Base-by-base conservation (phyloP, 1,139 yeast species). In the Yarrowia galli region DNA sequence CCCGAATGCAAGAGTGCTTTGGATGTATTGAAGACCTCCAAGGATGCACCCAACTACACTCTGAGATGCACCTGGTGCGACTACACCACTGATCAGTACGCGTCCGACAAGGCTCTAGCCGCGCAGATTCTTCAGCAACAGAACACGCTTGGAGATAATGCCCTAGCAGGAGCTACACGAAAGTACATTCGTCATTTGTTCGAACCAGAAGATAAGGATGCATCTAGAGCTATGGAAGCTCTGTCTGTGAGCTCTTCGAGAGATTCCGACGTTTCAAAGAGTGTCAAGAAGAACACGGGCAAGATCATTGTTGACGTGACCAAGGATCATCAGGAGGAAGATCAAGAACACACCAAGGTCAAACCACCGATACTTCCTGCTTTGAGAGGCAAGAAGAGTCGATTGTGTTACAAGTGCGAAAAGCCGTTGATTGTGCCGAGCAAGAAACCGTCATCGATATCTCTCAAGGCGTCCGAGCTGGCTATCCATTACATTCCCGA, bases 1-100 rank as follows among this genome's bases (percentile, higher is more conserved):
- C 72, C 72, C 6, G 43, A 56, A 38, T 71, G 72, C 46, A 18
- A 35, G 15, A 58, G 67, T 54, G 48, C 69, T 10, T 6, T 61
- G 45, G 56, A 45, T n/a, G 56, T 48, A 2, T 9, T 61, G 56
- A 61, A 61, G 56, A 58, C 40, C 20, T 42, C 64, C 16, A 58
- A 58, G 20, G 56, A 61, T 6, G 54, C 56, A 0, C 15, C 56
- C 10, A 61, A 46, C 25, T 46, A 46, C 25, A 48, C 46, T 0
- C 46, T 61, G n/a, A 45, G 46, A 6, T 61, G 66, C 38, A 46
- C 56, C n/a, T 61, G 49, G 32, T 61, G 66, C 22, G 46, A 61
- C 38, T 61, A 46, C 38, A 36, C 22, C 3, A 61, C 45, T 3
- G 56, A 61, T 13, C 43, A 48, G 25, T 61, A 61, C 36, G 35